Conservation (phyloP, 768 basidiomycete species). For the Suillus alpinus region DNA sequence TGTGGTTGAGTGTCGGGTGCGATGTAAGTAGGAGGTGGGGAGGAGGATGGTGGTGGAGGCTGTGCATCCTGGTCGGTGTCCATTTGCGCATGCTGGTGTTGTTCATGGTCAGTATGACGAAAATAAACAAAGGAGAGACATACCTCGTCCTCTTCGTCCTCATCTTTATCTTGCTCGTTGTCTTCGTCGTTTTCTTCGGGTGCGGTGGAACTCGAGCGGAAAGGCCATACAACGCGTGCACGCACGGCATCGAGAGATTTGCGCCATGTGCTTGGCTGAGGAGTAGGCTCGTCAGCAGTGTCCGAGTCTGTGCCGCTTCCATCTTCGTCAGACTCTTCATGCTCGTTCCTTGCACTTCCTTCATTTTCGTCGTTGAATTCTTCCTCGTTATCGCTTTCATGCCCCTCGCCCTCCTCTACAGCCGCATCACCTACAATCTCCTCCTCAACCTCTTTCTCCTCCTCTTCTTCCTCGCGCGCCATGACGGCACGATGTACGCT, state of each 20-base stretch:
- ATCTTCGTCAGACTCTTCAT: constrained; percentile 11
- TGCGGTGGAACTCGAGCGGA: constrained; percentile 26
- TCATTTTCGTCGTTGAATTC: constrained; percentile 9
- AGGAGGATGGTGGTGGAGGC: not conserved
- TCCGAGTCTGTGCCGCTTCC: constrained; percentile 11
- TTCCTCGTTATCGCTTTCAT: constrained; percentile 26
- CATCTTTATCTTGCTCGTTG: constrained; percentile 25
- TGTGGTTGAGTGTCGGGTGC: not conserved
- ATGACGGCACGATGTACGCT: constrained; percentile 63
- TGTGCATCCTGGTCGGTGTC: not conserved
- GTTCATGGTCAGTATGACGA: not conserved
- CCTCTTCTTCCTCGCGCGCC: constrained; percentile 47
- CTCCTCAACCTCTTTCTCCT: constrained; percentile 48
- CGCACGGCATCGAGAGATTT: constrained; percentile 33
- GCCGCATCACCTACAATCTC: constrained; percentile 49
- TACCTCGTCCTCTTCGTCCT: constrained; percentile 19
- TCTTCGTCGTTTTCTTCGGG: constrained; percentile 17
- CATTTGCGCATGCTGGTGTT: not conserved
- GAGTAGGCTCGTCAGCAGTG: constrained; percentile 6
- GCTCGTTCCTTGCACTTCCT: constrained; percentile 6
- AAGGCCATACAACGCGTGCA: constrained; percentile 25
- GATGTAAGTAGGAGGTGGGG: not conserved
- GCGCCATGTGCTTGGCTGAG: constrained; percentile 24
- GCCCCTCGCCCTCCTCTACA: constrained; percentile 33
- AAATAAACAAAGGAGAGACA: not conserved